These are phyloP conservation scores for Diaporthe ilicicola DNA, from an alignment of 2,329 filamentous ascomycete genomes.

Conservation along the genomic window DNA sequence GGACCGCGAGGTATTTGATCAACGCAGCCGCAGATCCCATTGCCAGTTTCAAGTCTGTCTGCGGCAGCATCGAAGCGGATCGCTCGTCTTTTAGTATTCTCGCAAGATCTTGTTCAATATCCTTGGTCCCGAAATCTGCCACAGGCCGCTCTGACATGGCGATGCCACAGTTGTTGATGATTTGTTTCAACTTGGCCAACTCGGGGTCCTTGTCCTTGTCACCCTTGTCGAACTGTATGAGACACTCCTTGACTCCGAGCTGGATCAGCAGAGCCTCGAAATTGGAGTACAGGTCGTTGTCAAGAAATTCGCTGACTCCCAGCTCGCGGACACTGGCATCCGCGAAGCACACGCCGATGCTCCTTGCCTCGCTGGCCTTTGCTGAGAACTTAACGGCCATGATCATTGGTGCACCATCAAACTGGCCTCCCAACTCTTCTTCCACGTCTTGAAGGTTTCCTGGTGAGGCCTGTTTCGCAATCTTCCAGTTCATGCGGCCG, in stretches of 20 bases:
- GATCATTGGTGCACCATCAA: slow-evolving; percentile 93
- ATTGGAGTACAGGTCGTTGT: slow-evolving; percentile 98
- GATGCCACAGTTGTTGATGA: slow-evolving; percentile 91
- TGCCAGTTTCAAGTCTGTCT: slow-evolving; percentile 92
- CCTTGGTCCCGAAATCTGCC: slow-evolving; percentile 83
- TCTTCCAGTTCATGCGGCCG: slow-evolving; percentile 89
- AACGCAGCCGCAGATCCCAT: slow-evolving; percentile 95
- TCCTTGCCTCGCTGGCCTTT: slow-evolving; percentile 85
- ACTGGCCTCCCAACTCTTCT: slow-evolving; percentile 86
- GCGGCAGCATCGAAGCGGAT: slow-evolving; percentile 78
- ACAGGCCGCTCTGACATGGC: slow-evolving; percentile 83
- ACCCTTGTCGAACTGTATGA: slow-evolving; percentile 80
- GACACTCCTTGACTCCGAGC: slow-evolving; percentile 91
- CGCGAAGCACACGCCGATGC: slow-evolving; percentile 94
- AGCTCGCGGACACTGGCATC: slow-evolving; percentile 96
- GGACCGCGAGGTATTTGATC: slow-evolving; percentile 91
- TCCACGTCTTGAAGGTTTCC: slow-evolving; percentile 97
- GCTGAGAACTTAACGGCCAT: slow-evolving; percentile 91
- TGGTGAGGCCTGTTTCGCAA: slow-evolving; percentile 90
- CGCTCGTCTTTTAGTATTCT: slow-evolving; percentile 88
- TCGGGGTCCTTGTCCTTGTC: slow-evolving; percentile 91
- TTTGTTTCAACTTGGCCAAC: slow-evolving; percentile 83
- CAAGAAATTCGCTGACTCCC: slow-evolving; percentile 97
- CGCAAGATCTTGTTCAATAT: slow-evolving; percentile 95
- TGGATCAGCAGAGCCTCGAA: slow-evolving; percentile 97